Base-by-base conservation (phyloP, 108 stramenopile genomes). In the Skeletonema marinoi region DNA sequence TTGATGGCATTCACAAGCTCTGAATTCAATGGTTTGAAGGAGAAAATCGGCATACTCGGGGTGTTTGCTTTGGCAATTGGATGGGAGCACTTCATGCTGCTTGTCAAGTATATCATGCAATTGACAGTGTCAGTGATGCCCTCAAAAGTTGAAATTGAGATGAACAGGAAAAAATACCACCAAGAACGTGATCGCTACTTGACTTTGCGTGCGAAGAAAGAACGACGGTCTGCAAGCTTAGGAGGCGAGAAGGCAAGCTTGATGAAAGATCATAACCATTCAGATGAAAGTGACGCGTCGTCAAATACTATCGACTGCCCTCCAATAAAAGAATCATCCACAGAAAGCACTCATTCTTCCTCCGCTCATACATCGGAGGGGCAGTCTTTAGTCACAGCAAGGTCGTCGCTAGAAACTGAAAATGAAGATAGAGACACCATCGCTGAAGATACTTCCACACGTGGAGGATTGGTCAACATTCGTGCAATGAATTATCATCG, bases 1-100 rank as follows among this genome's bases (percentile, higher is more conserved):
- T 77, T 98, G 44, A 93, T 99, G 80, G 94, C 93, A 13, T 95
- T 98, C 60, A 95, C 97, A 13, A 95, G 84, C 67, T 64, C 77
- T 1, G 64, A 89, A 19, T 88, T 97, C 69, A 70, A 70, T 32
- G 41, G 75, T 70, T 69, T 94, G 25, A 80, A 51, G 12, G 81
- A 85, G 10, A 33, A 84, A 30, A 72, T 92, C 61, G 90, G 91
- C 32, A 65, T 76, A 21, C 74, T 92, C 29, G 89, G 82, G 11
- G 69, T 92, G 17, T 89, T 96, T 39, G 86, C 79, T 4, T 70
- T 95, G 56, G 89, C 93, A n/a, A 93, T 96, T 36, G 91, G 85
- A 12, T 91, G 88, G 91, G 96, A 96, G 62, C 93, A 94, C 72
- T 65, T 89, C n/a, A 91, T 96, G 90, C 83, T 96, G 1, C 87